These are phyloP conservation scores for Podospora bellae-mahoneyi DNA, from an alignment of 495 filamentous ascomycete genomes.

Conservation along the genomic window DNA sequence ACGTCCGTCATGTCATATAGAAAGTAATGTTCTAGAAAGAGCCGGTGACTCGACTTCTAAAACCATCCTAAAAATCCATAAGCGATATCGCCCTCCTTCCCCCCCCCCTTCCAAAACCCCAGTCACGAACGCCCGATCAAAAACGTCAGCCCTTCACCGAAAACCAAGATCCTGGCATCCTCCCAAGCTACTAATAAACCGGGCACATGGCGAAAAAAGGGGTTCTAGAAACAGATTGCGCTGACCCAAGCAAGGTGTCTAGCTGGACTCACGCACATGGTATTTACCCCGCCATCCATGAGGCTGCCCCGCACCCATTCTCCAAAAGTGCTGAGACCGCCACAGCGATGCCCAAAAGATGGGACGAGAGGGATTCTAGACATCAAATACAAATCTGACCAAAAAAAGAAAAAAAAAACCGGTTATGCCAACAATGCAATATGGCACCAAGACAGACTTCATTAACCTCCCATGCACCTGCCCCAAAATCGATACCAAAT, in stretches of 20 bases:
- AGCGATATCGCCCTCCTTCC: background rate
- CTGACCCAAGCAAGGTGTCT: too few relatives aligned
- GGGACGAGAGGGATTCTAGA: too few relatives aligned
- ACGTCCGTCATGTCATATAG: too few relatives aligned
- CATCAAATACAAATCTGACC: too few relatives aligned
- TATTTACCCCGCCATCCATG: too few relatives aligned
- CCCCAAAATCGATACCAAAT: constrained; percentile 2
- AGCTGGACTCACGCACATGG: too few relatives aligned
- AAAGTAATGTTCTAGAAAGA: too few relatives aligned
- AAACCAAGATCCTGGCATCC: background rate
- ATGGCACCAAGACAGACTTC: background rate
- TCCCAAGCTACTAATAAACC: too few relatives aligned
- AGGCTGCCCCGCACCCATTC: too few relatives aligned
- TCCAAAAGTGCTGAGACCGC: too few relatives aligned
- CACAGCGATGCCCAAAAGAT: too few relatives aligned
- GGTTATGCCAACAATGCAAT: background rate
- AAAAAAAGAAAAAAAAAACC: background rate
- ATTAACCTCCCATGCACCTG: background rate
- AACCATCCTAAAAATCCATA: background rate
- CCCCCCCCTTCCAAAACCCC: background rate
- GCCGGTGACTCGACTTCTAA: background rate
- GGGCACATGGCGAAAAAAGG: background rate
- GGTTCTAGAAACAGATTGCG: background rate
- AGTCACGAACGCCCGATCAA: background rate
- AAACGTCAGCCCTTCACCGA: background rate